phyloP scores from a whole-genome alignment of 1,284 basidiomycete species.

The Rhizoctonia solani region DNA sequence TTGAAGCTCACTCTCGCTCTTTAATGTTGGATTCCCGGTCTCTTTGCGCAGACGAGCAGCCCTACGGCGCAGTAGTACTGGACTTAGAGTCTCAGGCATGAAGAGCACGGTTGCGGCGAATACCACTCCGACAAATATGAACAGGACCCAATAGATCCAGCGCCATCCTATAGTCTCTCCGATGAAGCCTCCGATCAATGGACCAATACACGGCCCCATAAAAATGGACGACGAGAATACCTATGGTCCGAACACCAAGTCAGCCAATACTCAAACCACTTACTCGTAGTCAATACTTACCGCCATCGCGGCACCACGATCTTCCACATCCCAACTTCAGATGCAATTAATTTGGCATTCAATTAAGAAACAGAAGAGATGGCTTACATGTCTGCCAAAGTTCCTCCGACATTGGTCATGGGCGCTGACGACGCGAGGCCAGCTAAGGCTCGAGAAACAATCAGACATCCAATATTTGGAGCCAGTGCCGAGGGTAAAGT shows the following conservation, averaged over 20 bases:
- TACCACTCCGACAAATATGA: slow-evolving; percentile 45
- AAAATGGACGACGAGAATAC: slow-evolving; percentile 27
- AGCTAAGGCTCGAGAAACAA: slow-evolving; percentile 25
- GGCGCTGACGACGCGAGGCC: slow-evolving; percentile 27
- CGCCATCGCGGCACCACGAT: slow-evolving; percentile 25
- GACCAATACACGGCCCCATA: slow-evolving; percentile 36
- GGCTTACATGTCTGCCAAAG: slow-evolving; percentile 29
- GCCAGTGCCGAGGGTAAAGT: slow-evolving; percentile 29
- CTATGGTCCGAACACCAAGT: neutral
- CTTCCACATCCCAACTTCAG: slow-evolving; percentile 25
- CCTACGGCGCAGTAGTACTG: slow-evolving; percentile 47
- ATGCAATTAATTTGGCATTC: neutral
- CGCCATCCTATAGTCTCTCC: slow-evolving; percentile 44
- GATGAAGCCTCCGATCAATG: slow-evolving; percentile 31
- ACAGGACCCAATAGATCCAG: slow-evolving; percentile 52
- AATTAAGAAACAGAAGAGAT: too few species aligned
- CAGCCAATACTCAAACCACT: neutral
- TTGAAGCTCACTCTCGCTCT: slow-evolving; percentile 48
- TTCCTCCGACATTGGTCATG: slow-evolving; percentile 31
- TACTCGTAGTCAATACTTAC: neutral
- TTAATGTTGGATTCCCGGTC: slow-evolving; percentile 49
- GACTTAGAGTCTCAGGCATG: slow-evolving; percentile 51
- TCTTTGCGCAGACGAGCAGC: slow-evolving; percentile 46
- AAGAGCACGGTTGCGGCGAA: slow-evolving; percentile 36
- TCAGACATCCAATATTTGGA: slow-evolving; percentile 22